Base-by-base conservation (phyloP, 768 basidiomycete species). In the Candolleomyces eurysporus region DNA sequence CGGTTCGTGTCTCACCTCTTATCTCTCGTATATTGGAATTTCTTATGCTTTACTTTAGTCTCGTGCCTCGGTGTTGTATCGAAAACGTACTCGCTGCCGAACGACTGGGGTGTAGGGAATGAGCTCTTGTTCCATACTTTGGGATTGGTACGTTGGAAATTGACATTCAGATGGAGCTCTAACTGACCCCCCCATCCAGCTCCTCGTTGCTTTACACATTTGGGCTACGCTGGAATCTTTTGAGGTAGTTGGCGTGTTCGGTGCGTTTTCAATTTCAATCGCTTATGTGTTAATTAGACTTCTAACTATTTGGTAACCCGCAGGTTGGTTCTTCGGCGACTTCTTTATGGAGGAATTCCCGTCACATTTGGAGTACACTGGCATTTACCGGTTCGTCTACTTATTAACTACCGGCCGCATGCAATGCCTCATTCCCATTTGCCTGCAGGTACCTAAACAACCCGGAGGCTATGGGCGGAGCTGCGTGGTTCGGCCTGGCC, bases 321-420 rank as follows among this genome's bases (percentile, higher is more conserved):
- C 30, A 94, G 93, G 97, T 26, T 99, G 97, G 97, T 96, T 98
- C 76, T 99, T 97, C 66, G 95, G 94, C 22, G 94, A 96, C 75
- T 96, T 96, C 77, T 96, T 96, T 80, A 90, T 96, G 76, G 93
- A 96, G 67, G 90, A 94, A 64, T 96, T 92, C 73, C 94, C 96
- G 4, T 77, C 90, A 0, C 86, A 92, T 62, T 78, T 98, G 9
- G 94, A 96, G 61, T 98, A 98, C 72, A 96, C 94, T 57, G 97
- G 97, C 36, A 98, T 99, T 65, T 99, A 96, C 76, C 87, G 96
- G 87, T 94, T 68, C 10, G 61, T 46, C 55, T 36, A 59, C 9
- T 56, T 42, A 21, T 49, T 58, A 31, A 42, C n/a, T 14, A n/a
- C 32, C 48, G 19, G 30, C 8, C n/a, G 51, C 17, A 45, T 30